Evolutionary conservation across 495 filamentous ascomycete species (phyloP), one percentile per base, ranked within the genome.

Genomic region (Penicillium malachiteum): DNA sequence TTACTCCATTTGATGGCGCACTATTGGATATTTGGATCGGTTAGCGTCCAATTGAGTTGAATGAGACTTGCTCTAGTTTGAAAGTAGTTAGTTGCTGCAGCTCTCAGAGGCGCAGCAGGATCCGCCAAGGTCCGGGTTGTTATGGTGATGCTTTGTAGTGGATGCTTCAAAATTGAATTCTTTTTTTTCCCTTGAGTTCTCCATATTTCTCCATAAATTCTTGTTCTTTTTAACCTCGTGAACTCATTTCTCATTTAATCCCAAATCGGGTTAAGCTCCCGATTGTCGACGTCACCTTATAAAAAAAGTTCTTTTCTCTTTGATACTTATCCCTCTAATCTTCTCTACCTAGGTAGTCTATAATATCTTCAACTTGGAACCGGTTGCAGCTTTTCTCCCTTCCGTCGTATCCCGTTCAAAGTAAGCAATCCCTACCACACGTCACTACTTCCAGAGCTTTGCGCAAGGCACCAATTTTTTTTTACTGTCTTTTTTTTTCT

Each of bases 251-350:
- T 38, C 34, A 35, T 37, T 35, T 13, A 30, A 49, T 21, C 43
- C 69, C 63, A 21, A 64, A 67, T 60, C 35, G 55, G 63, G 67
- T 52, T 53, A 68, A 57, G 55, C 35, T 32, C 31, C 55, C 45
- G 53, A 66, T 66, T 70, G 65, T 66, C 72, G 70, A 75, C 72
- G 72, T 75, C 72, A 75, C 69, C 55, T 59, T 47, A 37, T 61
- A 40, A 49, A 48, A 40, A 31, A 40, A 31, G 42, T 13, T 48
- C 54, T 48, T 10, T 45, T 48, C 31, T 45, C 46, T 54, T 53
- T 49, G 8, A 10, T 37, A 37, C 12, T 10, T 37, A 9, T 37
- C 2, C 42, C 30, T 26, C 11, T 41, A 38, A 16, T 39, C 35
- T 41, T 11, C 30, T 46, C 43, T 31, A 11, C n/a, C n/a, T 26